Conservation (phyloP, 2,329 filamentous ascomycete genomes). For the Cryphonectria japonica region DNA sequence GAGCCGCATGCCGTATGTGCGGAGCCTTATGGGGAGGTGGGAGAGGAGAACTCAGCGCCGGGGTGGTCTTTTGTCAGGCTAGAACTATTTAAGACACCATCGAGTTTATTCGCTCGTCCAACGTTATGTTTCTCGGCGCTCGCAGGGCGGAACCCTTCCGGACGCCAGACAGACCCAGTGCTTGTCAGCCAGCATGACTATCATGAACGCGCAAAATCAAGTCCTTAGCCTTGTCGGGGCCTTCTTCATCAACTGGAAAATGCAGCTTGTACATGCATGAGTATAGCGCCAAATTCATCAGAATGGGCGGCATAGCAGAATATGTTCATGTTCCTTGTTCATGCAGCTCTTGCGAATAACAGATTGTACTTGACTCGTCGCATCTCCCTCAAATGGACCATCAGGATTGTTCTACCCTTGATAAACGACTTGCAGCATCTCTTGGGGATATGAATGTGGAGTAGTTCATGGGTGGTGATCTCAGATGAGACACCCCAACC, state of each 20-base stretch:
- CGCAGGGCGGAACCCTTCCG: background rate
- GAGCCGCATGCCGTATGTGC: background rate
- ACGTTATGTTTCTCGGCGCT: background rate
- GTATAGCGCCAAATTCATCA: too few relatives aligned
- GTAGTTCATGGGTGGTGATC: too few relatives aligned
- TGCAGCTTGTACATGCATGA: background rate
- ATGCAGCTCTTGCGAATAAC: background rate
- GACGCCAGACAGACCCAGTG: background rate
- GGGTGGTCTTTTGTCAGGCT: background rate
- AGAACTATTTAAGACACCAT: too few relatives aligned
- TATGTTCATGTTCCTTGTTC: too few relatives aligned
- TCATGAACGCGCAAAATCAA: background rate
- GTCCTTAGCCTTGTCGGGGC: background rate
- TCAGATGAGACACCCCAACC: too few relatives aligned
- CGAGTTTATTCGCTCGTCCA: background rate
- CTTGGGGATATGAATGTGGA: too few relatives aligned
- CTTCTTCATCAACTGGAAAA: background rate
- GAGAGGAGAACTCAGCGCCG: background rate
- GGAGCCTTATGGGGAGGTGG: too few relatives aligned
- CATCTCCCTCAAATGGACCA: too few relatives aligned
- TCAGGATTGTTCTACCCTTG: too few relatives aligned
- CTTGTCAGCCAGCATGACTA: background rate
- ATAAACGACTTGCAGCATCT: too few relatives aligned
- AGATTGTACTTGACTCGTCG: too few relatives aligned
- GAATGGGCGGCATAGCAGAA: too few relatives aligned